Conservation (phyloP, 805 yeast species). For the Phaffomyces opuntiae region DNA sequence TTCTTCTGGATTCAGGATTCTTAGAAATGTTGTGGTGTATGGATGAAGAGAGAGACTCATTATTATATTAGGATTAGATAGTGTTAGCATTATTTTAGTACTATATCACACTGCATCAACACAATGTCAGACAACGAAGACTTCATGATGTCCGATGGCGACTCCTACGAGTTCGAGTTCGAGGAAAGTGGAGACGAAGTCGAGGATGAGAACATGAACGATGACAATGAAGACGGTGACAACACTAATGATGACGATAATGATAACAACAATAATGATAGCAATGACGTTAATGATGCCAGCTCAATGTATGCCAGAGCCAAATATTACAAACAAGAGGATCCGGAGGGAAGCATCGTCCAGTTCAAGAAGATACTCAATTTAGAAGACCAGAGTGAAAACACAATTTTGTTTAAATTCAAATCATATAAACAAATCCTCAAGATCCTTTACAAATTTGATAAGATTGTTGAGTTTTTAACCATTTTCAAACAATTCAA, state of each 20-base stretch:
- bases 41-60: too few relatives aligned
- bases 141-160: constrained; percentile 25
- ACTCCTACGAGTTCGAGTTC: constrained; percentile 24
- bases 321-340: constrained; percentile 18
- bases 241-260: constrained; percentile 10
- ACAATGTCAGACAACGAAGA: constrained; percentile 23
- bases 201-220: constrained; percentile 8
- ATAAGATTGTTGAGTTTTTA: constrained; percentile 10
- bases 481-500: constrained; percentile 5
- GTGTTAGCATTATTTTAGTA: too few relatives aligned
- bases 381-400: constrained; percentile 27
- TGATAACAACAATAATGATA: constrained; percentile 21
- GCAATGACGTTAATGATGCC: neutral
- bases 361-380: constrained; percentile 21
- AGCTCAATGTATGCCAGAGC: constrained; percentile 22
- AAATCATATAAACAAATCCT: constrained; percentile 20
- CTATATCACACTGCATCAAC: too few relatives aligned
- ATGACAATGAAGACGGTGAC: constrained; percentile 6
- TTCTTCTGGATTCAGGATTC: neutral
- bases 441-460: constrained; percentile 18
- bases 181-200: constrained; percentile 17
- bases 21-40: too few relatives aligned
- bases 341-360: constrained; percentile 15
- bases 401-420: constrained; percentile 14
- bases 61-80: too few relatives aligned